These are phyloP conservation scores for Dentipellis sp. DNA, from an alignment of 768 basidiomycete species.

Conservation along the genomic window DNA sequence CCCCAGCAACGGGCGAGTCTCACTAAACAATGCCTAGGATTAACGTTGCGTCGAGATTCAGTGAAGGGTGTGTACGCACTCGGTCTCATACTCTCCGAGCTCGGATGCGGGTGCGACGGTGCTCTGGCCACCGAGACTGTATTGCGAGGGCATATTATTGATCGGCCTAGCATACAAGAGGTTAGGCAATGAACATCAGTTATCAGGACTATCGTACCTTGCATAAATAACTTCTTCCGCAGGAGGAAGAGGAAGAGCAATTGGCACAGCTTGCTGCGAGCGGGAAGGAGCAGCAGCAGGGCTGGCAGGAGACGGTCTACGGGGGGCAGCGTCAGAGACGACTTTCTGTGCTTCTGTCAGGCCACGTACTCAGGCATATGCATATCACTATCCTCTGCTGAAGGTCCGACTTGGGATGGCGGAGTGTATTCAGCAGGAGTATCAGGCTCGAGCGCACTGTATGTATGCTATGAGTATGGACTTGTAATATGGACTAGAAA, in stretches of 20 bases:
- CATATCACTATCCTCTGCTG: no score
- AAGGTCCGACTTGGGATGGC: no score
- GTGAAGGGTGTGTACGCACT: conserved; percentile 19
- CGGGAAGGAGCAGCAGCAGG: neutral
- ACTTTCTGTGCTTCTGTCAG: no score
- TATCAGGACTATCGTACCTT: conserved; percentile 1
- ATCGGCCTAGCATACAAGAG: conserved; percentile 7
- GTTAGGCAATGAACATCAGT: neutral
- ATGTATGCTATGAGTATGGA: neutral
- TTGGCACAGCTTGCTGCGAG: neutral
- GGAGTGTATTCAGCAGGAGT: no score
- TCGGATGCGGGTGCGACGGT: conserved; percentile 5
- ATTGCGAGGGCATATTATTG: conserved; percentile 6
- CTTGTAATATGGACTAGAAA: neutral
- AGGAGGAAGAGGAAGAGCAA: conserved; percentile 9
- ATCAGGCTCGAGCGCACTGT: no score
- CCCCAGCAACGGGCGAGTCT: conserved; percentile 43
- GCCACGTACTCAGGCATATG: no score
- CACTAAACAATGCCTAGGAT: conserved; percentile 25
- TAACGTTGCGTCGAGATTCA: neutral
- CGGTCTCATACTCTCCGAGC: conserved; percentile 8
- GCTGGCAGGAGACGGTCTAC: neutral
- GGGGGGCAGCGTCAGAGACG: no score
- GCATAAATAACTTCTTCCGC: conserved; percentile 4
- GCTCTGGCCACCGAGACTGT: conserved; percentile 1